phyloP scores from a whole-genome alignment of 306 rosid species.

The Vigna trinervia region DNA sequence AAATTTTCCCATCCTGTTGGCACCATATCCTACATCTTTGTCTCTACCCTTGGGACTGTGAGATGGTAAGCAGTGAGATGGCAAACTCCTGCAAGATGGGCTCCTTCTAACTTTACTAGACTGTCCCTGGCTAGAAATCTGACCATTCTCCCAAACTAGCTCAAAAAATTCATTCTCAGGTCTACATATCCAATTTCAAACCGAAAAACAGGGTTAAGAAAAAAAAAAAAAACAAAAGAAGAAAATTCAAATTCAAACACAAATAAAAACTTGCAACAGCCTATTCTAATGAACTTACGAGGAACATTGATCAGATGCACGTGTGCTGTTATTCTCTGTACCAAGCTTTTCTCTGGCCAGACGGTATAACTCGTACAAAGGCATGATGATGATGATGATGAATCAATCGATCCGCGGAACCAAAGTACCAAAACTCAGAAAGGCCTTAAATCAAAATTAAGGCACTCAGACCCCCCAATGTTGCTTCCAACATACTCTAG shows the following conservation, averaged over 20 bases:
- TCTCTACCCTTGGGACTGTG: constrained; percentile 63
- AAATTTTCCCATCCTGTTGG: constrained; percentile 64
- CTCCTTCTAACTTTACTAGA: constrained; percentile 73
- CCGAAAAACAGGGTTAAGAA: constrained; percentile 39
- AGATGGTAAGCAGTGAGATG: constrained; percentile 71
- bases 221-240: constrained; percentile 36
- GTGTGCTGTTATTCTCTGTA: constrained; percentile 51
- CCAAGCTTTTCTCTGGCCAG: constrained; percentile 67
- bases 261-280: neutral
- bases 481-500: constrained; percentile 50
- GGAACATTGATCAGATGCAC: constrained; percentile 55
- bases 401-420: constrained; percentile 40
- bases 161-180: constrained; percentile 78
- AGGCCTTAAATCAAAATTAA: constrained; percentile 45
- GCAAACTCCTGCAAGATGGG: constrained; percentile 59
- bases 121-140: constrained; percentile 77
- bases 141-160: constrained; percentile 94
- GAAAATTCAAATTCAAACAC: constrained; percentile 32
- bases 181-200: constrained; percentile 62
- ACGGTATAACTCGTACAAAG: constrained; percentile 84
- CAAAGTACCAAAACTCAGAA: constrained; percentile 46
- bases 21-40: constrained; percentile 60
- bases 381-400: constrained; percentile 61
- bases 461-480: constrained; percentile 44
- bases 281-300: constrained; percentile 63